Evolutionary conservation across 257 asterid species (phyloP).

Genomic region (Solanum boliviense): DNA sequence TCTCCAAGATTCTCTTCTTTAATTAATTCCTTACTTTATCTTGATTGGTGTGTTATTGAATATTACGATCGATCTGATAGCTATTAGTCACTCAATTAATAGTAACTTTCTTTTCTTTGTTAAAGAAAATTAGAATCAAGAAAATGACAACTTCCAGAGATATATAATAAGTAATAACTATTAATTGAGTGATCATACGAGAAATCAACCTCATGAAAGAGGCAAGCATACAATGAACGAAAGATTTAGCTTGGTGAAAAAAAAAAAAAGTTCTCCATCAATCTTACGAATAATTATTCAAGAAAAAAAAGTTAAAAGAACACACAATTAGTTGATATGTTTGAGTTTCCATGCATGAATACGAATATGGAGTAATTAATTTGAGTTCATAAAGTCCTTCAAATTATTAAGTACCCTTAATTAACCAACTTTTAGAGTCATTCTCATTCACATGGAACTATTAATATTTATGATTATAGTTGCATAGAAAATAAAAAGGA

Average conservation of each 20-base stretch:
- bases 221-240: not conserved
- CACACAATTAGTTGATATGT: not conserved
- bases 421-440: not conserved
- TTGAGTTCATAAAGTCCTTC: not conserved
- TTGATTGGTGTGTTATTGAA: not conserved
- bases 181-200: not conserved
- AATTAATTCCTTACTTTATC: not conserved
- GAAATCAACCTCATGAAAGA: not conserved
- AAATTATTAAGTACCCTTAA: too few relatives aligned
- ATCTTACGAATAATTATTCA: not conserved
- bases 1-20: not conserved
- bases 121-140: not conserved
- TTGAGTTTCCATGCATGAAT: not conserved
- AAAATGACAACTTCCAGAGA: not conserved
- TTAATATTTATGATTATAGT: not conserved
- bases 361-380: not conserved
- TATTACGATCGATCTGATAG: not conserved
- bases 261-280: not conserved
- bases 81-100: too few relatives aligned
- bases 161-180: too few relatives aligned
- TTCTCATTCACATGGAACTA: not conserved
- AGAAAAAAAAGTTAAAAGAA: not conserved
- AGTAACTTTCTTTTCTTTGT: too few relatives aligned
- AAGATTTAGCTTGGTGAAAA: not conserved
- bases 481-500: not conserved